Conservation (phyloP, 805 yeast species). For the Tetrapisispora fleetii region DNA sequence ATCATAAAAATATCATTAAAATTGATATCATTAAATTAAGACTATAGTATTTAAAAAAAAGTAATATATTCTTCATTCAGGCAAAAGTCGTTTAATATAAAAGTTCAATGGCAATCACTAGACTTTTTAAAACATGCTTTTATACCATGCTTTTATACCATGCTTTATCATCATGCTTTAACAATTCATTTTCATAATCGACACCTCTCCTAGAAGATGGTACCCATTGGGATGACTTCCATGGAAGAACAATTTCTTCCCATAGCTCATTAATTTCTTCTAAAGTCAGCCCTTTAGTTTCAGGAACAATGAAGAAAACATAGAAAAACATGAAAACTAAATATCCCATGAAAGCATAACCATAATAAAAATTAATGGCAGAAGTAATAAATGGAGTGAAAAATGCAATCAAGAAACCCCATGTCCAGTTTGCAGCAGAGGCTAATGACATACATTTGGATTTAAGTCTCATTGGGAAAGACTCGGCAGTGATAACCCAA, state of each 20-base stretch:
- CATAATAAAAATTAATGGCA: constrained; percentile 58
- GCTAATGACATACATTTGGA: constrained; percentile 48
- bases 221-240: constrained; percentile 40
- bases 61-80: too few species aligned
- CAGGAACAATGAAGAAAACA: constrained; percentile 60
- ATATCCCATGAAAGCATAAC: constrained; percentile 52
- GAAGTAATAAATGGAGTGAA: constrained; percentile 62
- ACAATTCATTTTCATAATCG: constrained; percentile 17
- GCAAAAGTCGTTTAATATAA: too few species aligned
- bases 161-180: constrained; percentile 20
- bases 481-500: constrained; percentile 56
- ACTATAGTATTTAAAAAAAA: too few species aligned
- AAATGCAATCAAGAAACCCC: constrained; percentile 60
- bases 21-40: too few species aligned
- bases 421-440: constrained; percentile 52
- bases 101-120: too few species aligned
- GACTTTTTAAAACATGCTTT: constrained; percentile 1
- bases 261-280: constrained; percentile 69
- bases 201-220: constrained; percentile 34
- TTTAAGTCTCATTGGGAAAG: constrained; percentile 64
- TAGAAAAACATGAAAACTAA: constrained; percentile 46
- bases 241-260: constrained; percentile 32
- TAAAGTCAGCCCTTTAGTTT: constrained; percentile 68
- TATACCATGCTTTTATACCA: constrained; percentile 16
- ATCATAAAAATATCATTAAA: too few species aligned